Conservation (phyloP, 192 early-diverging fungal species). For the Funneliformis geosporum region DNA sequence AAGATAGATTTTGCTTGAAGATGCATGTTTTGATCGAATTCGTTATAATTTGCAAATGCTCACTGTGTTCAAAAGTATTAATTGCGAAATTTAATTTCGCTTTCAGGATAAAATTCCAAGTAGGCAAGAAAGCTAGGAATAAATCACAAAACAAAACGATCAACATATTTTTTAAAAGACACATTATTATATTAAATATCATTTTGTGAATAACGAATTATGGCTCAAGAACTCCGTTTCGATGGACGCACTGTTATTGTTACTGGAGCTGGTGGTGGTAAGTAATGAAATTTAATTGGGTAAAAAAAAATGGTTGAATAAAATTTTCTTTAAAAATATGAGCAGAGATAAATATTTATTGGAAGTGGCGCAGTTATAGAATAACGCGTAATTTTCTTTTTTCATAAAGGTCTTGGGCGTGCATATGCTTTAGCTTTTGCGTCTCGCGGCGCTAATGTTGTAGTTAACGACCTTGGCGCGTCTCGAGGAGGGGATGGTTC, state of each 20-base stretch:
- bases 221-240: slow-evolving; percentile 62
- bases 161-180: not conserved
- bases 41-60: too few species aligned
- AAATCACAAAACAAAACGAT: too few species aligned
- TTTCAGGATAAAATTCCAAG: too few species aligned
- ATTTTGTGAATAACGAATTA: slow-evolving; percentile 6
- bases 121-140: too few species aligned
- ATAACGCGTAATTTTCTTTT: slow-evolving; percentile 2
- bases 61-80: too few species aligned
- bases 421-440: slow-evolving; percentile 93
- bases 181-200: not conserved
- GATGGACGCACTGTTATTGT: slow-evolving; percentile 89
- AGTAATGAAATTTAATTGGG: slow-evolving; percentile 1
- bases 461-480: slow-evolving; percentile 94
- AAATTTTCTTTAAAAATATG: not conserved
- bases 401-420: slow-evolving; percentile 65
- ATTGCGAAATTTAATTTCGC: too few species aligned
- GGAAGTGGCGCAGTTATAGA: not conserved
- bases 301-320: not conserved
- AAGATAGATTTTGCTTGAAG: too few species aligned
- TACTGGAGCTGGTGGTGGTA: slow-evolving; percentile 95
- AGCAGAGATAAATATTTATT: too few species aligned
- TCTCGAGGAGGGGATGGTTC: slow-evolving; percentile 77
- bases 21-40: too few species aligned
- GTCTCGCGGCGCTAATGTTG: slow-evolving; percentile 87